Evolutionary conservation across 1,284 basidiomycete genomes (phyloP), one percentile per base, ranked within the genome.

Genomic region (Leccinum griseonigrum): DNA sequence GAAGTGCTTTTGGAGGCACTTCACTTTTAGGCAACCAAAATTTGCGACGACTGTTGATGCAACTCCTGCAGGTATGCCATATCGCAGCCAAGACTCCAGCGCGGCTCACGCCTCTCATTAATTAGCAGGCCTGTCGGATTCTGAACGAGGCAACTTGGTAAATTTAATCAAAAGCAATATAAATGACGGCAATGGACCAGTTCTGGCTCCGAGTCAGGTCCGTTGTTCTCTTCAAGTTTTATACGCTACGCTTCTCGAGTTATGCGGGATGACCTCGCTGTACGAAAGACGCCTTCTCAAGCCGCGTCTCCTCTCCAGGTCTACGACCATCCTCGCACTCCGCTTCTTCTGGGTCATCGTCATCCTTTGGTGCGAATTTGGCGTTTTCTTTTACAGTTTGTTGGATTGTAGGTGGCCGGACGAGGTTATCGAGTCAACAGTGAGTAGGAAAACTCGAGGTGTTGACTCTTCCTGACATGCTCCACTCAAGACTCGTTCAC

Each of bases 311-410:
- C 38, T 65, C 60, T 68, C 66, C 54, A 72, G 59, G 63, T 50
- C 58, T 48, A 67, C 59, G 52, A 54, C 71, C 48, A 63, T 78
- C 26, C 69, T 71, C 54, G 65, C 60, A 3, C 71, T 87, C 26
- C 77, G 83, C 11, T 74, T 84, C 36, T 66, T 83, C 29, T 90
- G 87, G 87, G 69, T 87, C 54, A 69, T 83, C 0, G 67, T 83
- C 4, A 77, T 88, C 50, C 69, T 85, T 28, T 89, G 91, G 91
- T 89, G 84, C 68, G 92, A 95, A 73, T 77, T 90, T 46, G 81
- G 84, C 26, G 75, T 81, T 7, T 91, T 90, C 74, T 74, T 79
- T 60, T 76, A 76, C 67, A 82, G 79, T 58, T 75, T 82, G 38
- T 75, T 75, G 18, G 71, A 71, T 51, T 91, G 89, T 69, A 67